A percentile compares a stretch with the other conserved stretches of the same genome.
These are phyloP conservation scores for Fraxinus anomala DNA, from an alignment of 257 asterid species.

Conservation along the genomic window DNA sequence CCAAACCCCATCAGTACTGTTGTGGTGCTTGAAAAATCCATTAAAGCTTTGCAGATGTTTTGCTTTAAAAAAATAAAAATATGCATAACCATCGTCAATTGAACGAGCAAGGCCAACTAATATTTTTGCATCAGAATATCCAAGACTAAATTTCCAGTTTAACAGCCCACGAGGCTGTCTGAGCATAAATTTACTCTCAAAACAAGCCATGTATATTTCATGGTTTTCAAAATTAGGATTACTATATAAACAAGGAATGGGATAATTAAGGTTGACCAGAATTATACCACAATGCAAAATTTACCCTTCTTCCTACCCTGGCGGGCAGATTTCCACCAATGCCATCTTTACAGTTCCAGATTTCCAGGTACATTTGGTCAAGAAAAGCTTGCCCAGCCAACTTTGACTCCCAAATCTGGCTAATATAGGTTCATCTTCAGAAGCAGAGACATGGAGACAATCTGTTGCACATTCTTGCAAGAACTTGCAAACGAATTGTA, in stretches of 20 bases:
- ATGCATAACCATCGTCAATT: no score
- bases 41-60: no score
- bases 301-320: background rate
- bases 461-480: conserved; percentile 4
- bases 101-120: no score
- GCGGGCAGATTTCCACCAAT: background rate
- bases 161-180: background rate
- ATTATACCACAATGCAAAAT: conserved; percentile 1
- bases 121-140: background rate
- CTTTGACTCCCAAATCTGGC: background rate
- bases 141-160: conserved; percentile 2
- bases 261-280: background rate
- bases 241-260: conserved; percentile 13
- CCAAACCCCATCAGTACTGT: no score
- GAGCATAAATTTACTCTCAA: background rate
- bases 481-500: conserved; percentile 13
- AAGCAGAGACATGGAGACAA: background rate
- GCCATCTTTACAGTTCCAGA: conserved; percentile 6
- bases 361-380: conserved; percentile 12
- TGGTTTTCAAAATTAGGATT: background rate
- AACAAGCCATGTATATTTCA: background rate
- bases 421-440: conserved; percentile 6
- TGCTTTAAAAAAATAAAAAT: no score
- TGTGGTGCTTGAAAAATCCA: no score
- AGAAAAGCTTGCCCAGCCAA: conserved; percentile 13